Percentiles rank a stretch among this genome's conserved stretches.
phyloP scores from a whole-genome alignment of 1,139 yeast genomes.

The Geotrichum histeridarum region DNA sequence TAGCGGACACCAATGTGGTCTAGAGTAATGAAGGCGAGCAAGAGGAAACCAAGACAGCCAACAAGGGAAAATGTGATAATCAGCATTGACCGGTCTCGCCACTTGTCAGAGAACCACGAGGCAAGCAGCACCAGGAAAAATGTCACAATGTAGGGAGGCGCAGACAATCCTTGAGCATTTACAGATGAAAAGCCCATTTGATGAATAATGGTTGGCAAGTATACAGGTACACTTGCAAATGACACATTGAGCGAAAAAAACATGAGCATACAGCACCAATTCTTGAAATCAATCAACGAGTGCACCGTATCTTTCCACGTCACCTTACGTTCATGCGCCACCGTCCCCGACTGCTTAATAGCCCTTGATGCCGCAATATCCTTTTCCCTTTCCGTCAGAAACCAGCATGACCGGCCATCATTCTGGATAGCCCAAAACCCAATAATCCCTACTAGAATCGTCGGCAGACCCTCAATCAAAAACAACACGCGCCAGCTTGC shows the following conservation, averaged over 20 bases:
- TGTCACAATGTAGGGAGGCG: constrained; percentile 27
- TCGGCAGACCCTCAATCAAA: constrained; percentile 20
- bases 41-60: constrained; percentile 25
- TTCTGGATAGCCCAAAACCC: constrained; percentile 18
- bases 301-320: neutral
- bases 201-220: constrained; percentile 25
- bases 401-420: constrained; percentile 8
- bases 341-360: constrained; percentile 16
- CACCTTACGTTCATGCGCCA: constrained; percentile 7
- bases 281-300: constrained; percentile 22
- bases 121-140: constrained; percentile 20
- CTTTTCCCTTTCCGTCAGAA: constrained; percentile 13
- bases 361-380: constrained; percentile 19
- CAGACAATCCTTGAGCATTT: constrained; percentile 27
- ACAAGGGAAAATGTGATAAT: constrained; percentile 20
- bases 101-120: constrained; percentile 25
- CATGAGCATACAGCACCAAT: constrained; percentile 21
- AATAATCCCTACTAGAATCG: constrained; percentile 14
- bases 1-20: constrained; percentile 23
- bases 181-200: constrained; percentile 27
- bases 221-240: constrained; percentile 25
- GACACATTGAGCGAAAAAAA: constrained; percentile 17
- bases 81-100: constrained; percentile 22
- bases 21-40: constrained; percentile 20
- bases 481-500: constrained; percentile 18